These are phyloP conservation scores for Cryptosporidium ubiquitum DNA, from an alignment of 169 alveolate species.

Conservation along the genomic window DNA sequence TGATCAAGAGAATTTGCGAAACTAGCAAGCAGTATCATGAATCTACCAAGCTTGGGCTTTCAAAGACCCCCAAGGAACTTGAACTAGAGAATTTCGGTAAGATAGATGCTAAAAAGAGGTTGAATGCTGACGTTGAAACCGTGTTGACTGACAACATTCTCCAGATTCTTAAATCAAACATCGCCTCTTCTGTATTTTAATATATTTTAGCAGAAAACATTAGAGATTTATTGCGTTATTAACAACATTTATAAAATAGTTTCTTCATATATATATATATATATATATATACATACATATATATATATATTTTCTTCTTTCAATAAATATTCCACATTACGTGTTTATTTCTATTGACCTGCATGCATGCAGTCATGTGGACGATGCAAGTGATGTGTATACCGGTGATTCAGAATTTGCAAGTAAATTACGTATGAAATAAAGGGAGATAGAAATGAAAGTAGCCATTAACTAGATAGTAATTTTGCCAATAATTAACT, in stretches of 20 bases:
- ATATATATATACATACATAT: too few relatives aligned
- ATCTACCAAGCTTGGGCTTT: conserved; percentile 94
- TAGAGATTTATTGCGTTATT: background rate
- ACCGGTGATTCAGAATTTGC: background rate
- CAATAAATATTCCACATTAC: background rate
- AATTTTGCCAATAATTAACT: too few relatives aligned
- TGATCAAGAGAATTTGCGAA: conserved; percentile 84
- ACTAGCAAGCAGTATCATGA: conserved; percentile 90
- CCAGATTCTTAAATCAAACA: conserved; percentile 81
- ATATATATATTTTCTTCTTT: too few relatives aligned
- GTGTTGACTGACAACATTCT: conserved; percentile 80
- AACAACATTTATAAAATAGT: background rate
- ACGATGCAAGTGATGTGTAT: background rate
- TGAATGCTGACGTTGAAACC: conserved; percentile 80
- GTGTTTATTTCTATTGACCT: background rate
- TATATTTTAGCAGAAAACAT: background rate
- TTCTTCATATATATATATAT: too few relatives aligned
- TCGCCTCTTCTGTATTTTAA: conserved; percentile 75
- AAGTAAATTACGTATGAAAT: background rate
- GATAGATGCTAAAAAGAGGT: conserved; percentile 91
- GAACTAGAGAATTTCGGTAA: conserved; percentile 91
- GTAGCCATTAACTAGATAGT: background rate
- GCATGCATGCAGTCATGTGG: conserved; percentile 6
- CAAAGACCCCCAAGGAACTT: conserved; percentile 94
- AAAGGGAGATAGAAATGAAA: background rate